Evolutionary conservation across 768 basidiomycete genomes (phyloP), one percentile per base, ranked within the genome.

Genomic region (Mycena floridula): DNA sequence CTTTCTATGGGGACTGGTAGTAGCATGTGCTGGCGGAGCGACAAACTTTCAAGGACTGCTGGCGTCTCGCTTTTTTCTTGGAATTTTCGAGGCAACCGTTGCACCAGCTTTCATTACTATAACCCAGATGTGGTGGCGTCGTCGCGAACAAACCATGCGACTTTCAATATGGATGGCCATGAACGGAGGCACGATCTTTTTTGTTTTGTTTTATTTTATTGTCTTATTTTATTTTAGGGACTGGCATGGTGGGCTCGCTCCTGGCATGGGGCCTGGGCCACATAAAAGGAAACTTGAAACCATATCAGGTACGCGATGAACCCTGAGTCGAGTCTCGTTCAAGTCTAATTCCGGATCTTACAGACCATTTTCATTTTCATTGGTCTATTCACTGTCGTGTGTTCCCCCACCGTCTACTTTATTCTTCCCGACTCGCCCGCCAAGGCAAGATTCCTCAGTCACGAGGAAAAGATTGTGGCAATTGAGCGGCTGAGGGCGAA

Each of bases 61-160:
- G 9, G 57, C 67, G 16, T 58, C 61, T 7, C 65, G 72, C 4
- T 65, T 72, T 42, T 69, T 73, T 56, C 58, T 75, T 23, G 73
- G 69, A 16, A 58, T 70, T 4, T 72, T 74, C 45, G 72, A 74
- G 44, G 70, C 72, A 23, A 69, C 69, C 6, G 70, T 76, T 22
- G 68, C 72, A 25, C 73, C 72, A 5, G 67, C 65, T 40, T 75
- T 75, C 57, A 70, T 76, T 42, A 66, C 71, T 2, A 65, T 75
- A 42, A 74, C 70, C 20, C 67, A 69, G 44, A 71, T 70, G 59
- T 75, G 72, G 72, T 73, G 72, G 72, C 63, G 71, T 12, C 57
- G 71, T n/a, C 63, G 70, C 11, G 72, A 73, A 48, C 70, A 72
- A 51, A 69, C 70, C 0, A 53, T 67, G 54, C 62, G 70, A 1